These are phyloP conservation scores for Ilex asprella DNA, from an alignment of 257 asterid genomes.

Conservation along the genomic window DNA sequence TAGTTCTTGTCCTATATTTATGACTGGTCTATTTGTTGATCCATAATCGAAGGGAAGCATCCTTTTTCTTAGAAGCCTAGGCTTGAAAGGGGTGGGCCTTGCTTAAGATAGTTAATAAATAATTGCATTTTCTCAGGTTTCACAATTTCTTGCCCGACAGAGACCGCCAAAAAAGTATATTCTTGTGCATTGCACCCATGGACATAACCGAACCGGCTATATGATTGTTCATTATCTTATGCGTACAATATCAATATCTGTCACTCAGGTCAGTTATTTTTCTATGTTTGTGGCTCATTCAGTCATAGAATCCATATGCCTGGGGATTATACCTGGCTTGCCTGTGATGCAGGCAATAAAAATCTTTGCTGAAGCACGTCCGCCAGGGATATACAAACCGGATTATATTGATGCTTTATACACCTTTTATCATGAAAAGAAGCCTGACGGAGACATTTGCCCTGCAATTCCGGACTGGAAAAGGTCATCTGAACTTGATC, in stretches of 20 bases:
- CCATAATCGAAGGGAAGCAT: neutral
- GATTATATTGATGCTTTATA: conserved; percentile 86
- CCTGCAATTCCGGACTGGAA: conserved; percentile 97
- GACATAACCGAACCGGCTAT: conserved; percentile 97
- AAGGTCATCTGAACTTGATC: conserved; percentile 81
- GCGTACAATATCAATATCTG: conserved; percentile 72
- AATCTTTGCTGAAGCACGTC: conserved; percentile 81
- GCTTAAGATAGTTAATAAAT: conserved; percentile 4
- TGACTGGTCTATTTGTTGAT: neutral
- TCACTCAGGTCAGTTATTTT: conserved; percentile 61
- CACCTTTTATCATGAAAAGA: conserved; percentile 85
- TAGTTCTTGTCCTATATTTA: too few species aligned
- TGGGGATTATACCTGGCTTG: conserved; percentile 9
- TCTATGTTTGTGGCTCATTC: neutral
- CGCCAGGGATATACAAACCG: conserved; percentile 93
- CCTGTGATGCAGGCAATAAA: conserved; percentile 62
- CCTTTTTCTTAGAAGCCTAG: neutral
- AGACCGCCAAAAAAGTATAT: conserved; percentile 64
- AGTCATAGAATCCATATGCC: conserved; percentile 3
- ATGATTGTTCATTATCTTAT: conserved; percentile 92
- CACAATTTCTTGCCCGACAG: conserved; percentile 73
- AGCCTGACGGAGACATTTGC: conserved; percentile 68
- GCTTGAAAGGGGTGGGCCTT: neutral
- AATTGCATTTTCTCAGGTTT: conserved; percentile 48
- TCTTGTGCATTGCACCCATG: conserved; percentile 97